A percentile compares a stretch with the other conserved stretches of the same genome.
Conservation (phyloP, 495 filamentous ascomycete genomes). For the Trichocladium antarcticum region DNA sequence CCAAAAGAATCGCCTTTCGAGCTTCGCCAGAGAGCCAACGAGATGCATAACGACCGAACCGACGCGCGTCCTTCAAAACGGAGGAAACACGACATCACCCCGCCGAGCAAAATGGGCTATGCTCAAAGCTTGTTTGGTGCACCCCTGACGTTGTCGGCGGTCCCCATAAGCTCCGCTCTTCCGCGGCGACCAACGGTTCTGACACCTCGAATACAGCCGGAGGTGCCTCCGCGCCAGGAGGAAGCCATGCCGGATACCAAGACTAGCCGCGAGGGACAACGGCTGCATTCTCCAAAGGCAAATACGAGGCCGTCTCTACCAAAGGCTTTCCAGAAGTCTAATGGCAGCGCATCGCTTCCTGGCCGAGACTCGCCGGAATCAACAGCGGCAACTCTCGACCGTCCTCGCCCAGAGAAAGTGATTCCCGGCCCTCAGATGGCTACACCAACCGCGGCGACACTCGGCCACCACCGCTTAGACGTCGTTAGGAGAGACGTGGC, state of each 20-base stretch:
- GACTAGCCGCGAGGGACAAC: neutral
- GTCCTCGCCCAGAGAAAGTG: neutral
- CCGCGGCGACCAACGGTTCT: conserved; percentile 12
- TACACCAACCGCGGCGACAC: too few relatives aligned
- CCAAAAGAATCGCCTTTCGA: conserved; percentile 42
- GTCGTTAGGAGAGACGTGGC: neutral
- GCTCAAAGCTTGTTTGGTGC: conserved; percentile 44
- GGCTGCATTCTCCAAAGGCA: neutral
- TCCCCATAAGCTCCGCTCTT: conserved; percentile 28
- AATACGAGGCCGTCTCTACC: neutral
- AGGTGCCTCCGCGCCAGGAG: conserved; percentile 8
- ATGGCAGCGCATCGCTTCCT: neutral
- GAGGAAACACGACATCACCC: conserved; percentile 25
- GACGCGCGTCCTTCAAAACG: conserved; percentile 27
- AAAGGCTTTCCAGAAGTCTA: neutral
- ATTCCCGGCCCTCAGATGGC: neutral
- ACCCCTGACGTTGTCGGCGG: conserved; percentile 33
- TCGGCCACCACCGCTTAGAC: neutral
- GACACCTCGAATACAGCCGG: neutral
- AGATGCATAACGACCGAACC: conserved; percentile 6
- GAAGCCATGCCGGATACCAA: neutral
- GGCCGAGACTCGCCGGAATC: neutral
- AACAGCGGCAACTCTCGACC: neutral
- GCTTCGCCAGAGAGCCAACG: conserved; percentile 27
- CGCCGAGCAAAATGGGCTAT: conserved; percentile 39